Evolutionary conservation across 495 filamentous ascomycete genomes (phyloP).

Genomic region (Amniculicola lignicola): DNA sequence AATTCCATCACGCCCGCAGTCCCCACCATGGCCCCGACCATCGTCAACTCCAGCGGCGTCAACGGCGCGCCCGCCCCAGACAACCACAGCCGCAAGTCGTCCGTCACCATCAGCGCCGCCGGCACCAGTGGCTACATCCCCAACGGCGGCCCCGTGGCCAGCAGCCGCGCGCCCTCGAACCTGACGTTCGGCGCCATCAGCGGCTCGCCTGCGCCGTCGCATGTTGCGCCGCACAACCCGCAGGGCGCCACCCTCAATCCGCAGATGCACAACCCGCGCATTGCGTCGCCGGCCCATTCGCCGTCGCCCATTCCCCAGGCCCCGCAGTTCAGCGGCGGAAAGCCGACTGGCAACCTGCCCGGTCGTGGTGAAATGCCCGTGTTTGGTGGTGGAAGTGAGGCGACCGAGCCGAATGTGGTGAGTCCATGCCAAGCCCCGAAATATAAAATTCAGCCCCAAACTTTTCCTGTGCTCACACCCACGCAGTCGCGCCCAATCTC

Average conservation of each 20-base stretch:
- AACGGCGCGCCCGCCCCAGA: conserved; percentile 52
- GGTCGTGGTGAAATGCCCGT: conserved; percentile 58
- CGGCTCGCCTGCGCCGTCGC: conserved; percentile 64
- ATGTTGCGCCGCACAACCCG: conserved; percentile 55
- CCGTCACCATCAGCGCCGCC: conserved; percentile 80
- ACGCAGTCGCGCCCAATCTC: conserved; percentile 58
- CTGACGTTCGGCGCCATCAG: conserved; percentile 69
- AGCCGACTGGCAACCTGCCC: conserved; percentile 48
- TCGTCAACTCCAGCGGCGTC: conserved; percentile 64
- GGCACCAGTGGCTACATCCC: conserved; percentile 69
- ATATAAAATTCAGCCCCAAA: background rate
- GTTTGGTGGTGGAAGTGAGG: conserved; percentile 71
- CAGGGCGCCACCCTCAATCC: conserved; percentile 56
- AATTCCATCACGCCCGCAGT: conserved; percentile 67
- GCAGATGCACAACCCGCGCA: conserved; percentile 42
- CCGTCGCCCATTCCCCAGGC: conserved; percentile 85
- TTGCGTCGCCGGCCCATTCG: conserved; percentile 67
- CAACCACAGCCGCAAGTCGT: conserved; percentile 78
- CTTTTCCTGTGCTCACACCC: background rate
- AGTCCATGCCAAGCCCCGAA: background rate
- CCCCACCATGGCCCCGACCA: conserved; percentile 51
- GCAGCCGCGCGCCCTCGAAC: conserved; percentile 54
- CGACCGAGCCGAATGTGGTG: conserved; percentile 61
- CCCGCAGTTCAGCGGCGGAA: conserved; percentile 37
- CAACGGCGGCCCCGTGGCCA: conserved; percentile 66